phyloP scores from a whole-genome alignment of 441 rosid genomes.

The Flueggea neowawraea region DNA sequence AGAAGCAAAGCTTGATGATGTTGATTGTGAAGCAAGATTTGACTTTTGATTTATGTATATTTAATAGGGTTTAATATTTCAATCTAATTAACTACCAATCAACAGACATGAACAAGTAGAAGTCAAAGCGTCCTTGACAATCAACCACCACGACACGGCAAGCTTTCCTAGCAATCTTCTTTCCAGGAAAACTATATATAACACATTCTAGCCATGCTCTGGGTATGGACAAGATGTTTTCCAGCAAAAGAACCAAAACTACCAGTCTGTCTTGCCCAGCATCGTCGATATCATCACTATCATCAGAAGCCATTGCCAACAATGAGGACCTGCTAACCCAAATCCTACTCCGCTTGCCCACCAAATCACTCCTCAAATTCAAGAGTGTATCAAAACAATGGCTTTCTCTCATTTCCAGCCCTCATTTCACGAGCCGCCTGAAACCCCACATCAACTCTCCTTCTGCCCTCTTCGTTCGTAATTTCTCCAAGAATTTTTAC shows the following conservation, averaged over 20 bases:
- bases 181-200: no score
- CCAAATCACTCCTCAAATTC: slow-evolving; percentile 42
- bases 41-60: background rate
- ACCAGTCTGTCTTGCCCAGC: no score
- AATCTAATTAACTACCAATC: no score
- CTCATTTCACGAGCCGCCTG: slow-evolving; percentile 21
- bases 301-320: slow-evolving; percentile 20
- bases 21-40: background rate
- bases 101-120: no score
- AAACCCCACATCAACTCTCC: slow-evolving; percentile 13
- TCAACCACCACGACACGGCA: no score
- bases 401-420: slow-evolving; percentile 52
- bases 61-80: no score
- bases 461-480: slow-evolving; percentile 25
- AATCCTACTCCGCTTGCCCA: slow-evolving; percentile 37
- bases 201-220: no score
- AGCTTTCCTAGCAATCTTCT: no score
- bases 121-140: no score
- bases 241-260: no score
- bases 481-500: slow-evolving; percentile 9
- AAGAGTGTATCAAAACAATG: slow-evolving; percentile 47
- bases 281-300: no score
- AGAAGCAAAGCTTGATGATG: background rate
- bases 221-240: no score
- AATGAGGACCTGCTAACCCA: slow-evolving; percentile 33